Evolutionary conservation across 2,329 filamentous ascomycete genomes (phyloP), one percentile per base, ranked within the genome.

Genomic region (Fusarium goolgardi): DNA sequence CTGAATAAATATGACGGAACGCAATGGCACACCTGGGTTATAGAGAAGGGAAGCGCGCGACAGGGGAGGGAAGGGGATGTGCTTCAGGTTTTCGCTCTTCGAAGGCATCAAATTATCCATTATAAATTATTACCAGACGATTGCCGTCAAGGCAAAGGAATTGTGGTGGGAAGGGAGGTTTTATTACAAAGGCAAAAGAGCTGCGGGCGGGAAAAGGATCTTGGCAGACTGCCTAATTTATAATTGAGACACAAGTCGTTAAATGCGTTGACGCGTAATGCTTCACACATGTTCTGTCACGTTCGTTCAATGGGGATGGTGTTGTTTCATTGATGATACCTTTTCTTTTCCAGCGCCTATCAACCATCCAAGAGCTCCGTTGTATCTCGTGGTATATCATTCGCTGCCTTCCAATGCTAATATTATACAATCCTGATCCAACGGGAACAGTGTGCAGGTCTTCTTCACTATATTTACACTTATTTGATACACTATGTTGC

Each of bases 161-260:
- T 29, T 15, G 32, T 16, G 50, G 65, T 51, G 12, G 34, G 23
- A 23, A 23, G 23, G 47, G 34, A 23, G 34, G 47, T 15, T 37
- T 67, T 50, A 62, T 57, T 55, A 65, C 46, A 46, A 16, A 23
- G 32, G 59, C 55, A 61, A 68, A 61, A 65, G 41, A 59, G 57
- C 61, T 69, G 54, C 57, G 39, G 65, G 57, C 44, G 49, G 65
- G 43, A 60, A 65, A 69, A 65, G 44, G 62, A 65, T 58, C 55
- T 59, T 59, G 65, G 54, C 69, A 71, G 58, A 53, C 43, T 71
- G 55, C 63, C 55, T 64, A 68, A 59, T 58, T 68, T 54, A 69
- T 71, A 71, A 71, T 71, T 35, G 45, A 70, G 67, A 69, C 62
- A 63, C 55, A 66, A 57, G 68, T 67, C 62, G 46, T 66, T 37